Conservation (phyloP, 1,139 yeast genomes). For the Candida buenavistaensis region DNA sequence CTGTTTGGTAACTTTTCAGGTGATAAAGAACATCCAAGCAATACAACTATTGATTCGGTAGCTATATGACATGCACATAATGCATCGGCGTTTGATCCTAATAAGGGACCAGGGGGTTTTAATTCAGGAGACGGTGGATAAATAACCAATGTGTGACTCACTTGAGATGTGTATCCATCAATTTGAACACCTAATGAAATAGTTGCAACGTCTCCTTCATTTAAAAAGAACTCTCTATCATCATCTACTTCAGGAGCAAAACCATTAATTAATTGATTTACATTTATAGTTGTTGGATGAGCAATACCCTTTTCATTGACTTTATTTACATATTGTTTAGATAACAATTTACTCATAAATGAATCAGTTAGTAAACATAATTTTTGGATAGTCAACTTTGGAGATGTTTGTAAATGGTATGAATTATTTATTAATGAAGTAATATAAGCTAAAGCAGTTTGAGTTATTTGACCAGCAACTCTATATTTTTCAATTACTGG, state of each 20-base stretch:
- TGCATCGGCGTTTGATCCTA: constrained; percentile 88
- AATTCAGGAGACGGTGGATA: constrained; percentile 53
- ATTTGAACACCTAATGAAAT: constrained; percentile 85
- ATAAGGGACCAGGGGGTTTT: constrained; percentile 71
- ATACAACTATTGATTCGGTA: constrained; percentile 72
- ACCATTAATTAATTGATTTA: constrained; percentile 74
- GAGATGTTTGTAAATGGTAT: constrained; percentile 56
- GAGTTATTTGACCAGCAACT: constrained; percentile 89
- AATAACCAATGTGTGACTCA: constrained; percentile 83
- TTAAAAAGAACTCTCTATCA: constrained; percentile 48
- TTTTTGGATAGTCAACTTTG: constrained; percentile 61
- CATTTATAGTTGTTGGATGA: constrained; percentile 84
- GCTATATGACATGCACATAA: constrained; percentile 88
- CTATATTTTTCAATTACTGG: constrained; percentile 76
- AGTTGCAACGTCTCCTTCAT: constrained; percentile 83
- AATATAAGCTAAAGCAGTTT: constrained; percentile 73
- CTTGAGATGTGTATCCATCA: constrained; percentile 90
- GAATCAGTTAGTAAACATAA: constrained; percentile 82
- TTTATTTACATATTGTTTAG: constrained; percentile 51
- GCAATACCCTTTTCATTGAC: constrained; percentile 87
- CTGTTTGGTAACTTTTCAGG: constrained; percentile 70
- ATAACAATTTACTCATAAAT: constrained; percentile 57
- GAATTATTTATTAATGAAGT: constrained; percentile 67
- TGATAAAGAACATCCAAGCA: constrained; percentile 70
- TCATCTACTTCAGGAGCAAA: constrained; percentile 88